Evolutionary conservation across 2,329 filamentous ascomycete species (phyloP).

Genomic region (Cryphonectria parasitica): DNA sequence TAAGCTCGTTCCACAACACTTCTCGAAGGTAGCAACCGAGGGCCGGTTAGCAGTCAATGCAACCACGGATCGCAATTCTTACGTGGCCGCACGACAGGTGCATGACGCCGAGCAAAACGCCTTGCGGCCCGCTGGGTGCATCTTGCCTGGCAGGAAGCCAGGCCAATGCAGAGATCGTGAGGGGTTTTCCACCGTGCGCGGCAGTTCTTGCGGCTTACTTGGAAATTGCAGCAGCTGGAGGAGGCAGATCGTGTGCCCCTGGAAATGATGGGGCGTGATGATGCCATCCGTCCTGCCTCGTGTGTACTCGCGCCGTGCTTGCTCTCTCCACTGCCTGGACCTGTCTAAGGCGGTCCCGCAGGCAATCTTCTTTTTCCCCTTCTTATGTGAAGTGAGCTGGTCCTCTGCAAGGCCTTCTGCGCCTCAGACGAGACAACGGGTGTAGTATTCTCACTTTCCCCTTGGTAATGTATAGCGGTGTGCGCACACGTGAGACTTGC

Average conservation of each 20-base stretch:
- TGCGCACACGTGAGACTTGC: neutral
- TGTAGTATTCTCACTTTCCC: neutral
- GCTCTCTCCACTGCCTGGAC: neutral
- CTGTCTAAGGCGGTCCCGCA: neutral
- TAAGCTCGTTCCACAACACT: neutral
- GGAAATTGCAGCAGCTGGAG: neutral
- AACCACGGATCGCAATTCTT: neutral
- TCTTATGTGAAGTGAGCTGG: neutral
- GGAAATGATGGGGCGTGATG: neutral
- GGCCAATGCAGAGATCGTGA: neutral
- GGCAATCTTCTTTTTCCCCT: neutral
- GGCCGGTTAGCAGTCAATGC: neutral
- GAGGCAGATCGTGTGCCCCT: neutral
- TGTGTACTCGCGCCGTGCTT: neutral
- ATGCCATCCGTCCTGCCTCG: constrained; percentile 6
- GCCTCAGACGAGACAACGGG: neutral
- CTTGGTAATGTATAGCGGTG: neutral
- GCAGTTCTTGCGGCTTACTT: neutral
- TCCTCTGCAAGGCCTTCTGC: neutral
- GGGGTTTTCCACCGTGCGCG: neutral
- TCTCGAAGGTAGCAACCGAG: neutral
- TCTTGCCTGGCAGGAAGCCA: neutral
- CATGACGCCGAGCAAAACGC: neutral
- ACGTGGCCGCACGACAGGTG: constrained; percentile 20
- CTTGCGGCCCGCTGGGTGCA: constrained; percentile 3